Base-by-base conservation (phyloP, 2,329 filamentous ascomycete genomes). In the Ophiocordyceps camponoti-saundersi region DNA sequence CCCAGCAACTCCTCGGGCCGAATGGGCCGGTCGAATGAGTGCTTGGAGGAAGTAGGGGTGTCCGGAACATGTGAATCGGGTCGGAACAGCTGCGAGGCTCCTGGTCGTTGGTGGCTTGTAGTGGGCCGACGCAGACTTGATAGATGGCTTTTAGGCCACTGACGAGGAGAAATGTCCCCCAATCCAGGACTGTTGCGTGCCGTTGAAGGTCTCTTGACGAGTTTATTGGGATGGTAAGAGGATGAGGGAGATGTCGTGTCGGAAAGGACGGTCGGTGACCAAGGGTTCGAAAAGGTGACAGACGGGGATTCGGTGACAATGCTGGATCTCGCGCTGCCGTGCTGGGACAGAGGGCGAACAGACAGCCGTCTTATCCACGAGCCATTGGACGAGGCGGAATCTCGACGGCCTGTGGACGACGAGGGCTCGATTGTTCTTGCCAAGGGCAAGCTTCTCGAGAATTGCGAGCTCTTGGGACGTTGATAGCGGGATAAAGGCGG, bases 291-390 rank as follows among this genome's bases (percentile, higher is more conserved):
- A 58, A 77, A 75, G 44, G 71, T 70, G 40, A 85, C 60, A 2
- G 81, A 81, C 42, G 79, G 75, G 12, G 80, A 80, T 47, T 82
- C 75, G 21, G 77, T 77, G 8, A 75, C 75, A 48, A 79, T 66
- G 55, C 77, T 84, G 32, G 81, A 82, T 50, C 77, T 70, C 26
- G 70, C 62, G 56, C 79, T 84, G 51, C 74, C 79, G 61, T 76
- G 73, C 53, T 80, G 78, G 23, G 79, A 82, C 22, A 71, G 58
- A 20, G 80, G 80, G 22, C 81, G 74, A 42, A 77, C 68, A 22
- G 83, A 85, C 39, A 88, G 65, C 45, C 82, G 77, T 54, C 77
- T 76, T 52, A 87, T 77, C 84, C 84, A 89, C 26, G 82, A 85
- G 47, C 75, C 69, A 56, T 68, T 73, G 32, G 77, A 80, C 16